Conservation (phyloP, 108 stramenopile genomes). For the Nitzschia putrida region DNA sequence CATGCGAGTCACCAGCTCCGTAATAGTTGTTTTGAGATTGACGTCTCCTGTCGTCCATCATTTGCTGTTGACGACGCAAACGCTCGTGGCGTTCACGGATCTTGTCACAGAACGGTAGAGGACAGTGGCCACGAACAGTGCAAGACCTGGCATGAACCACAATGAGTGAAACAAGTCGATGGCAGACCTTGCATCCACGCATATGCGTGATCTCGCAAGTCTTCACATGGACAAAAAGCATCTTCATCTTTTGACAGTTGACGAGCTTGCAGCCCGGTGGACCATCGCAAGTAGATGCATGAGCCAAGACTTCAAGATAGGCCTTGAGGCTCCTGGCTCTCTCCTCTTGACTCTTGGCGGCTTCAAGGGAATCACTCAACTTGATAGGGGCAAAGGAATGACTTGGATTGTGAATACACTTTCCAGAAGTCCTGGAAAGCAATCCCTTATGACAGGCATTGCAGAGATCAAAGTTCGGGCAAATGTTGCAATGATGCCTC, state of each 20-base stretch:
- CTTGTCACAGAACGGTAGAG: slow-evolving; percentile 80
- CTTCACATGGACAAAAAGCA: slow-evolving; percentile 60
- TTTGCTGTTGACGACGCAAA: slow-evolving; percentile 64
- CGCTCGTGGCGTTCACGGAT: slow-evolving; percentile 66
- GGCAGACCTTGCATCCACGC: slow-evolving; percentile 79
- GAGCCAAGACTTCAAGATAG: slow-evolving; percentile 79
- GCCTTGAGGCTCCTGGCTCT: slow-evolving; percentile 65
- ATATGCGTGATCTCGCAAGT: slow-evolving; percentile 61
- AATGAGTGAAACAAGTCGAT: slow-evolving; percentile 78
- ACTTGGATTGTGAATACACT: slow-evolving; percentile 38
- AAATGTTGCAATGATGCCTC: slow-evolving; percentile 65
- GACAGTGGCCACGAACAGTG: slow-evolving; percentile 52
- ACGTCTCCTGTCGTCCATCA: slow-evolving; percentile 80
- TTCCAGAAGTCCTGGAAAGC: slow-evolving; percentile 45
- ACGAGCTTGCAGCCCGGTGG: slow-evolving; percentile 61
- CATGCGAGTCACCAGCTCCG: slow-evolving; percentile 5
- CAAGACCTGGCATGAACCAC: slow-evolving; percentile 87
- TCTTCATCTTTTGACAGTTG: slow-evolving; percentile 91
- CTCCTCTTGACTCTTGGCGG: slow-evolving; percentile 53
- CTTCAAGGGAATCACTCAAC: slow-evolving; percentile 21
- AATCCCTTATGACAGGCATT: slow-evolving; percentile 48
- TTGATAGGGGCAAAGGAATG: slow-evolving; percentile 49
- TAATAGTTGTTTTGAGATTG: slow-evolving; percentile 74
- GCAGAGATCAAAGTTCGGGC: slow-evolving; percentile 75
- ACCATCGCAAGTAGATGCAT: slow-evolving; percentile 74